Conservation (phyloP, 257 asterid genomes). For the Solanum appendiculatum region DNA sequence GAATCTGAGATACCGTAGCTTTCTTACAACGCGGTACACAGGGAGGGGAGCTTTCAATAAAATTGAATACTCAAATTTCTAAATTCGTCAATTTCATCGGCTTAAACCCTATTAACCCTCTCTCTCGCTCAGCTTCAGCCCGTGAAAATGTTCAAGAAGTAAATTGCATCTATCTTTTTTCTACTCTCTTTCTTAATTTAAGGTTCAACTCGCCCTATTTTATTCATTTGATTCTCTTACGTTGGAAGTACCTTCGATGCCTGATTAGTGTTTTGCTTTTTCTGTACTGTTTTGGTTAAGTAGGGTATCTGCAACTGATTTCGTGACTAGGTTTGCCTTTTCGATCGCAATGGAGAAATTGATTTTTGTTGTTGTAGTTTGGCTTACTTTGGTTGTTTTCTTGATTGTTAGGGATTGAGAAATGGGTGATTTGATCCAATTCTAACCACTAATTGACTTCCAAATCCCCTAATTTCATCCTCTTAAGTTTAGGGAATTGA, state of each 20-base stretch:
- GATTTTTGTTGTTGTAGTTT: background rate
- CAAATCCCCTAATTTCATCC: background rate
- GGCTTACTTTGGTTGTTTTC: background rate
- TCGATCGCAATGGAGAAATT: background rate
- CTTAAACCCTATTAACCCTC: slow-evolving; percentile 16
- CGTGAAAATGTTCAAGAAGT: slow-evolving; percentile 69
- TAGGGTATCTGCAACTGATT: background rate
- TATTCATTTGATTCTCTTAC: background rate
- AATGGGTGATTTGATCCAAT: background rate
- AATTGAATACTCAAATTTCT: background rate
- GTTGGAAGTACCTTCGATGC: background rate
- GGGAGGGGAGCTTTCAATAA: background rate
- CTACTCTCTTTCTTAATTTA: background rate
- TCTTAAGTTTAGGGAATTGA: background rate
- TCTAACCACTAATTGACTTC: background rate
- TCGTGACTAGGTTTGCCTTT: background rate
- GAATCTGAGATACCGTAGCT: background rate
- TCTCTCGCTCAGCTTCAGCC: background rate
- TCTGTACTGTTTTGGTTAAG: background rate
- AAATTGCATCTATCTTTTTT: slow-evolving; percentile 5
- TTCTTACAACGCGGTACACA: background rate
- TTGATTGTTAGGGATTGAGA: background rate
- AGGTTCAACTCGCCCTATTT: background rate
- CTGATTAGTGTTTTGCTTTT: background rate
- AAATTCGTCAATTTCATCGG: background rate